Base-by-base conservation (phyloP, 177 flowering plant species). In the Vitis hybrid region DNA sequence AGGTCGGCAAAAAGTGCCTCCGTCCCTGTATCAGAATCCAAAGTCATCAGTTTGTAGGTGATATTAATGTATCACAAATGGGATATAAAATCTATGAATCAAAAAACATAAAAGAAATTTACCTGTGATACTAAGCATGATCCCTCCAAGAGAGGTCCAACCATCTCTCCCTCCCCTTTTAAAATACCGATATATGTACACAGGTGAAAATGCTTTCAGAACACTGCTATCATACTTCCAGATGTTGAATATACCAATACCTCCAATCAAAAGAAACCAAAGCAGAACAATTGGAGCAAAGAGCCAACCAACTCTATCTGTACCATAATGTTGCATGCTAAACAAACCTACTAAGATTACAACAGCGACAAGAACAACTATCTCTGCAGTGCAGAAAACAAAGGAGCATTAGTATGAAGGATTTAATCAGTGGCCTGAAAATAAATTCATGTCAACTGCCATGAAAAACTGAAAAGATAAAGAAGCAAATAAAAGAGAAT, bases 1-100 rank as follows among this genome's bases (percentile, higher is more conserved):
- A 94, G 77, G 72, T 92, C 98, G 3, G 98, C 98, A 84, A 89
- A 94, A 49, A 94, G 94, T 58, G 98, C 98, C 79, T 94, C 98
- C 0, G 97, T 94, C 47, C 98, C 98, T 94, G 87, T 62, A 78
- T 62, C 61, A 71, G 55, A 52, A 58, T 49, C 18, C 14, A 57
- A n/a, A 52, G 9, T 59, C 33, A 67, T 19, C n/a, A 51, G n/a
- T 17, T 66, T 53, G 14, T 72, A 7, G 7, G 13, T 2, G 7
- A 51, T 3, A 28, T 28, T 28, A 28, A 28, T 4, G 31, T 28
- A 28, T 28, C 31, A 28, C 31, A 28, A 2, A 19, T 2, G 22
- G 2, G 1, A 59, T 28, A 19, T n/a, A 11, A 19, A 14, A 15
- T 12, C 17, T 61, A 54, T 5, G 47, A 9, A 4, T 50, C 18